A percentile compares a stretch with the other conserved stretches of the same genome.
These are phyloP conservation scores for Citrus trifoliata DNA, from an alignment of 345 rosid genomes.

Conservation along the genomic window DNA sequence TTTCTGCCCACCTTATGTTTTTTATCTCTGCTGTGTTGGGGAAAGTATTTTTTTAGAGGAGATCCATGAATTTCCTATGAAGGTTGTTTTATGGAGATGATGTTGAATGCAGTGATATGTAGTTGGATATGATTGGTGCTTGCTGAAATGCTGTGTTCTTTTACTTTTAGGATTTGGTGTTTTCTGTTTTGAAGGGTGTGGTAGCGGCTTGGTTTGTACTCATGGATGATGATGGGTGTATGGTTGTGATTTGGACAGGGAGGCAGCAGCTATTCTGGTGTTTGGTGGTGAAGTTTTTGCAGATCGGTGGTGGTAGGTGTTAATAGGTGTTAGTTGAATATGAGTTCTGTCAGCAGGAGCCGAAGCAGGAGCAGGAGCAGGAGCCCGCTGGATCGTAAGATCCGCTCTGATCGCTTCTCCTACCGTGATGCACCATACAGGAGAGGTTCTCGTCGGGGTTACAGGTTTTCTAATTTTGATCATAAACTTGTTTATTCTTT, in stretches of 20 bases:
- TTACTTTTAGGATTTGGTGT: constrained; percentile 42
- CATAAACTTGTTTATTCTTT: constrained; percentile 19
- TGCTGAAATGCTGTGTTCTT: constrained; percentile 35
- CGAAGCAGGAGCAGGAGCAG: constrained; percentile 72
- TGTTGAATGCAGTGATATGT: constrained; percentile 27
- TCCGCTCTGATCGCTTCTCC: constrained; percentile 76
- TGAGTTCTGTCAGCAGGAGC: constrained; percentile 78
- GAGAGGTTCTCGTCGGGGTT: constrained; percentile 75
- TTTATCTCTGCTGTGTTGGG: constrained; percentile 11
- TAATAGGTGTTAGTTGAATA: constrained; percentile 39
- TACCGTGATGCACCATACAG: constrained; percentile 90
- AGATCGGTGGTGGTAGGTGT: constrained; percentile 44
- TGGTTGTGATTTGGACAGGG: constrained; percentile 79
- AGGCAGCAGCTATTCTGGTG: constrained; percentile 49
- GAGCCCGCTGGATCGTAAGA: constrained; percentile 87
- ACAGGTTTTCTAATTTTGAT: constrained; percentile 59
- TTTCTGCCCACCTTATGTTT: constrained; percentile 12
- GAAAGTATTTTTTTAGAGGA: constrained; percentile 22
- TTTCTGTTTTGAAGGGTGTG: constrained; percentile 45
- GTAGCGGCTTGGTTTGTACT: constrained; percentile 44
- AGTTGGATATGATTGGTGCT: constrained; percentile 28
- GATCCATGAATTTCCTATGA: constrained; percentile 17
- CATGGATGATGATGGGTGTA: constrained; percentile 58
- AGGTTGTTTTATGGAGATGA: constrained; percentile 29
- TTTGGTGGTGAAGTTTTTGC: constrained; percentile 38